Conservation (phyloP, 2,329 filamentous ascomycete species). For the Thelonectria rubi region DNA sequence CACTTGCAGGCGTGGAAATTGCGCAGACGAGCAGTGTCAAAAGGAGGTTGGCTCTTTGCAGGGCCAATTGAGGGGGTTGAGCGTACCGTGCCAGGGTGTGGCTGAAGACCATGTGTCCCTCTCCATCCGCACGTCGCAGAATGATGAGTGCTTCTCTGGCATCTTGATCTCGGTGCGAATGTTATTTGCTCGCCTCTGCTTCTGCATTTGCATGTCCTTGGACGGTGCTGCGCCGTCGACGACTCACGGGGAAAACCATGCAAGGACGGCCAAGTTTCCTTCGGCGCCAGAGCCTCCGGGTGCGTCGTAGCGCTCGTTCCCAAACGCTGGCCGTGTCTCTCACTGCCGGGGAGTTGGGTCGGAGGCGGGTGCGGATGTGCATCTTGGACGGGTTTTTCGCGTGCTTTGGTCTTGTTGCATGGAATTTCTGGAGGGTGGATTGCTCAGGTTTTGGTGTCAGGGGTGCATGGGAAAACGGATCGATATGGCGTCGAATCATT, state of each 20-base stretch:
- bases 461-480: conserved; percentile 13
- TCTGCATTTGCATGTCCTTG: background rate
- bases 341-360: conserved; percentile 36
- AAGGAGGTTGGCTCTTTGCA: conserved; percentile 26
- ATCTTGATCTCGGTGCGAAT: background rate
- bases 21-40: conserved; percentile 24
- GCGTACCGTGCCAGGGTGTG: conserved; percentile 39
- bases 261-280: conserved; percentile 14
- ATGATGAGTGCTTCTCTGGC: conserved; percentile 27
- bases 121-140: conserved; percentile 26
- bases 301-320: conserved; percentile 37
- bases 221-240: background rate
- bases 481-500: conserved; percentile 21
- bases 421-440: conserved; percentile 22
- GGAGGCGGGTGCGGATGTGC: conserved; percentile 6
- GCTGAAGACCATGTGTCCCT: conserved; percentile 34
- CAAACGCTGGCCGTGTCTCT: conserved; percentile 39
- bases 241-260: conserved; percentile 18
- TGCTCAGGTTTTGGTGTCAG: conserved; percentile 33
- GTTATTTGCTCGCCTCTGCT: background rate
- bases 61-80: conserved; percentile 4
- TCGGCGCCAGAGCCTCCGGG: conserved; percentile 14
- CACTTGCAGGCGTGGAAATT: conserved; percentile 38
- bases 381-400: conserved; percentile 7
- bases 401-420: conserved; percentile 21